These are phyloP conservation scores for grape (Vitis vinifera) DNA, from an alignment of 164 flowering plant genomes.

Conservation along the genomic window ASM3070453v1 NC_081818.1:14785501-14786000, in stretches of 20 bases:
- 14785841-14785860: neutral
- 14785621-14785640: slow-evolving; percentile 67
- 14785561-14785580: no score
- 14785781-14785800: neutral
- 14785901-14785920: neutral
- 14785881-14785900: neutral
- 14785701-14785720: slow-evolving; percentile 46
- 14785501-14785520: no score
- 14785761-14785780: slow-evolving; percentile 12
- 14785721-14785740: slow-evolving; percentile 39
- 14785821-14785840: no score
- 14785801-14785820: neutral
- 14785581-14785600: no score
- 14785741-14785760: slow-evolving; percentile 72
- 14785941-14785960: no score
- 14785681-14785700: slow-evolving; percentile 57
- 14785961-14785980: no score
- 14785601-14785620: slow-evolving; percentile 52
- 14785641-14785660: slow-evolving; percentile 81
- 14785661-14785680: slow-evolving; percentile 68
- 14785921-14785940: no score
- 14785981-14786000: no score
- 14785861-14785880: neutral
- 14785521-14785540: no score
- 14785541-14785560: no score